These are phyloP conservation scores for Ophiostoma ulmi DNA, from an alignment of 2,329 filamentous ascomycete genomes.

Conservation along the genomic window DNA sequence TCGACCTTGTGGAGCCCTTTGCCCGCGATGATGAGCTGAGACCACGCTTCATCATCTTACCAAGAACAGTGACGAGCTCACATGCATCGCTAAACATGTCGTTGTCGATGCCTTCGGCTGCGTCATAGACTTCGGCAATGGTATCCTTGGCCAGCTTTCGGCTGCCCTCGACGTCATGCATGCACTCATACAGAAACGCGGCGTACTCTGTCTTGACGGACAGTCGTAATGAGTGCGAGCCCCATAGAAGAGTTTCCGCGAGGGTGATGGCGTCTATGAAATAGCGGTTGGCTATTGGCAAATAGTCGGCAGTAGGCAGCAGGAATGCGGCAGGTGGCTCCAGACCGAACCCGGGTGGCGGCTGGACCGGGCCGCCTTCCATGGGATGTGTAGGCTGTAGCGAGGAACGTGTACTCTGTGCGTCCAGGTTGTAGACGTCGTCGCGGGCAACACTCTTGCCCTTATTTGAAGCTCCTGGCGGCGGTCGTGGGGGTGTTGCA, in stretches of 20 bases:
- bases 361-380: conserved; percentile 56
- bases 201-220: conserved; percentile 89
- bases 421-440: conserved; percentile 32
- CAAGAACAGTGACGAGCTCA: conserved; percentile 77
- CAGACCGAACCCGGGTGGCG: conserved; percentile 50
- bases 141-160: conserved; percentile 73
- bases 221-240: conserved; percentile 82
- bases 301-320: conserved; percentile 72
- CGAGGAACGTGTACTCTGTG: conserved; percentile 41
- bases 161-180: conserved; percentile 73
- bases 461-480: conserved; percentile 36
- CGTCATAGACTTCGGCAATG: conserved; percentile 86
- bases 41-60: conserved; percentile 64
- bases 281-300: conserved; percentile 72
- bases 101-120: conserved; percentile 87
- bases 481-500: conserved; percentile 35
- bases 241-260: conserved; percentile 71
- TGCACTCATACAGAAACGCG: conserved; percentile 89
- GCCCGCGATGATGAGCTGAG: conserved; percentile 18
- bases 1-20: conserved; percentile 5
- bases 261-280: conserved; percentile 73
- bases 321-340: conserved; percentile 65
- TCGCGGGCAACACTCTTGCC: conserved; percentile 47
- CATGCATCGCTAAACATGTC: conserved; percentile 92
- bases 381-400: conserved; percentile 45